Percentiles rank a stretch among this genome's conserved stretches.
phyloP scores from a whole-genome alignment of 768 basidiomycete genomes.

The Auricularia sp. region DNA sequence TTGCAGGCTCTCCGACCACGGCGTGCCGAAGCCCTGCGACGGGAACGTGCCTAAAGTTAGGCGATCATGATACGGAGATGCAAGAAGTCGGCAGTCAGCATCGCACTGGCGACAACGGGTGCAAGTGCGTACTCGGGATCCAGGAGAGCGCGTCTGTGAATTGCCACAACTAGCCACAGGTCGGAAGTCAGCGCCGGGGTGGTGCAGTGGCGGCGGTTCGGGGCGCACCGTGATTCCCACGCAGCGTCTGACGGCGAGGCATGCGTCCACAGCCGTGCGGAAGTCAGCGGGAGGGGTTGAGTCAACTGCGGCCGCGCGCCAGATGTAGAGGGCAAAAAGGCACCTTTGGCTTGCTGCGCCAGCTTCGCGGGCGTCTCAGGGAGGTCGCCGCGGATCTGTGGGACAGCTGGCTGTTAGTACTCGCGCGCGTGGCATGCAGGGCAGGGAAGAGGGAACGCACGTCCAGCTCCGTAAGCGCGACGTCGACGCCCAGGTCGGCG shows the following conservation, averaged over 20 bases:
- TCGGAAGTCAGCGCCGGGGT: too few species aligned
- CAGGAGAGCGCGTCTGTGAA: background rate
- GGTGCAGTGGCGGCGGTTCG: background rate
- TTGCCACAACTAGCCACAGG: background rate
- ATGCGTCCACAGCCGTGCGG: background rate
- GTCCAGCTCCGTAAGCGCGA: constrained; percentile 8
- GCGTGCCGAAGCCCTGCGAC: background rate
- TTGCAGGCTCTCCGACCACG: background rate
- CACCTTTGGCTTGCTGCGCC: background rate
- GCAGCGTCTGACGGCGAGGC: background rate
- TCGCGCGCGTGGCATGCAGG: background rate
- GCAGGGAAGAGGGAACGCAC: constrained; percentile 1
- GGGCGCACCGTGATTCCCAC: background rate
- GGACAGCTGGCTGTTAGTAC: background rate
- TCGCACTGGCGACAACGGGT: background rate
- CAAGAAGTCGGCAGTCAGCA: background rate
- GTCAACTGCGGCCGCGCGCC: too few species aligned
- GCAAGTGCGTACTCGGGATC: background rate
- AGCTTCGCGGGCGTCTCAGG: background rate
- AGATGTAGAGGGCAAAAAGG: too few species aligned
- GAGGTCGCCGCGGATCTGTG: background rate
- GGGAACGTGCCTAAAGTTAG: background rate
- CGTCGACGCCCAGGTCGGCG: constrained; percentile 6
- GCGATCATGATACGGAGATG: too few species aligned
- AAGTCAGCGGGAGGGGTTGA: background rate